phyloP scores from a whole-genome alignment of 225 moss, liverwort and hornwort genomes.

The Bryoerythrophyllum caledonicum region DNA sequence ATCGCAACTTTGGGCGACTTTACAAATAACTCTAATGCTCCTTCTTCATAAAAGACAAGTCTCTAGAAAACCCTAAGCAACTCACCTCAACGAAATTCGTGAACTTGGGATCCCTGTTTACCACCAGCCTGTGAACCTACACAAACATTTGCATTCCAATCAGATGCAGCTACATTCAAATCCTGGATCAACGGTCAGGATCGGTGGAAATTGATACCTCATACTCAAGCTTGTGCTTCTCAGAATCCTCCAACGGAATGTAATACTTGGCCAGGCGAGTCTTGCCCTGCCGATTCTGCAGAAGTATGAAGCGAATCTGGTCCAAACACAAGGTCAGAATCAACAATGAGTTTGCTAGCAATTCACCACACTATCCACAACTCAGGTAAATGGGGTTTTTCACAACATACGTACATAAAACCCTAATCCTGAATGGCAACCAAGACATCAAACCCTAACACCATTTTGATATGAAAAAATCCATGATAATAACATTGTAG shows the following conservation, averaged over 20 bases:
- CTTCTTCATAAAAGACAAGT: background rate
- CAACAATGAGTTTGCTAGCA: background rate
- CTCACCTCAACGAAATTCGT: constrained; percentile 83
- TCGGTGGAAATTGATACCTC: constrained; percentile 27
- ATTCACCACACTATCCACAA: background rate
- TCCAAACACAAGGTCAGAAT: background rate
- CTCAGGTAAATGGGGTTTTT: background rate
- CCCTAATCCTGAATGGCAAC: background rate
- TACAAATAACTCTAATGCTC: background rate
- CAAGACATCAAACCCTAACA: background rate
- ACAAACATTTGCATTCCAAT: background rate
- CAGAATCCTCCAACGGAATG: constrained; percentile 58
- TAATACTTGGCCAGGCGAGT: constrained; percentile 63
- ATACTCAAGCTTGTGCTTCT: constrained; percentile 68
- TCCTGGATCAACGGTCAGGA: background rate
- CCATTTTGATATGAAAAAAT: too few relatives aligned
- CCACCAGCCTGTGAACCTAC: constrained; percentile 79
- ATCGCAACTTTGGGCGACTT: too few relatives aligned
- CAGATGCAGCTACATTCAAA: background rate
- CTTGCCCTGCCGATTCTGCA: constrained; percentile 69
- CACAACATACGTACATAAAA: background rate
- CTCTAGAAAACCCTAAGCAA: background rate
- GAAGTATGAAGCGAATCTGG: constrained; percentile 64
- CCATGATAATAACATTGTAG: too few relatives aligned
- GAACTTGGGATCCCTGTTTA: constrained; percentile 84